phyloP scores from a whole-genome alignment of 257 asterid genomes.

The Misopates orontium region DNA sequence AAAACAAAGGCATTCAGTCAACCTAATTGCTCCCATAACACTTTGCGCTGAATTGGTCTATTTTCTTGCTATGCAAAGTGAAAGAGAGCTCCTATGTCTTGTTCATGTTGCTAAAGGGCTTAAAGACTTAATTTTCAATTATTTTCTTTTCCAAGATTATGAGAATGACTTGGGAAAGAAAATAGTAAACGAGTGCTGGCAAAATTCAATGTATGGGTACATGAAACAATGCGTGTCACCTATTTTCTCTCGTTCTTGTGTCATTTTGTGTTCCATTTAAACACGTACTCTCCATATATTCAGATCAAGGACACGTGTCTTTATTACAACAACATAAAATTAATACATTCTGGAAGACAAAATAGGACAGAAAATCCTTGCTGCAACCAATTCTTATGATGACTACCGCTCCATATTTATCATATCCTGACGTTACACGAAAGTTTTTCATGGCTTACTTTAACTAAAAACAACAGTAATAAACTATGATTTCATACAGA shows the following conservation, averaged over 20 bases:
- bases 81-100: background rate
- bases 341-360: no score
- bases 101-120: background rate
- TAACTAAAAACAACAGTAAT: no score
- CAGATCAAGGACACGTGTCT: no score
- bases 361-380: no score
- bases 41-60: conserved; percentile 25
- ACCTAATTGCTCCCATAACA: conserved; percentile 20
- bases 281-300: no score
- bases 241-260: no score
- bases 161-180: background rate
- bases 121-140: background rate
- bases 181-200: background rate
- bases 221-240: no score
- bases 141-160: background rate
- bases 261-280: no score
- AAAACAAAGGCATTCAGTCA: conserved; percentile 31
- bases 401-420: background rate
- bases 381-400: no score
- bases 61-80: conserved; percentile 10
- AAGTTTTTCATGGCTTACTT: background rate
- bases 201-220: no score
- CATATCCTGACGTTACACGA: background rate
- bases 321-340: no score
- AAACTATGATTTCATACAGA: no score